phyloP scores from a whole-genome alignment of 495 filamentous ascomycete genomes.

The Neurospora sp. region DNA sequence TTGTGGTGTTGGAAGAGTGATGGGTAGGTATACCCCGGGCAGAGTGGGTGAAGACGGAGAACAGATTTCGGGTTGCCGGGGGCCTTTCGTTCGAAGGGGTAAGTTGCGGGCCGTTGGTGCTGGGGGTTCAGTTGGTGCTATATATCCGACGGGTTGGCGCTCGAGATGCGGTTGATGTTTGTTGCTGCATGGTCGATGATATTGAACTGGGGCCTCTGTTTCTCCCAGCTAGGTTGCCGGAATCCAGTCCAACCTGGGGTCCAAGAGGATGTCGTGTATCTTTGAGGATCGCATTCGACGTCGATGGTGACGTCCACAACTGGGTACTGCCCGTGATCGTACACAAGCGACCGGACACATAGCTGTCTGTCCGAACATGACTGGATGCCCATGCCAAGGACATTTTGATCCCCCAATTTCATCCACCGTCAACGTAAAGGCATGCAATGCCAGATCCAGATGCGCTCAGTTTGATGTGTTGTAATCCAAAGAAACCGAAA shows the following conservation, averaged over 20 bases:
- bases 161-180: neutral
- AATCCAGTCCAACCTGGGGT: neutral
- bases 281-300: neutral
- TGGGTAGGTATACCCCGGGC: neutral
- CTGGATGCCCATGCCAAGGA: neutral
- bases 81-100: neutral
- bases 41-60: neutral
- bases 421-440: neutral
- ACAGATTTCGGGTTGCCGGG: neutral
- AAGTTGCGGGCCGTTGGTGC: neutral
- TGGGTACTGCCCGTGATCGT: neutral
- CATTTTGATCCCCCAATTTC: neutral
- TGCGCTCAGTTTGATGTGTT: neutral
- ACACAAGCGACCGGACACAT: neutral
- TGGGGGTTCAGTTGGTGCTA: neutral
- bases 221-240: neutral
- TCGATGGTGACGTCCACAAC: neutral
- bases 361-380: neutral
- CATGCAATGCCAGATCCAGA: neutral
- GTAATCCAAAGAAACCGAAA: neutral
- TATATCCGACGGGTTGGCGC: neutral
- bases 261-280: neutral
- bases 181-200: neutral
- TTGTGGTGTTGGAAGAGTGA: neutral
- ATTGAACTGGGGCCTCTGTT: neutral